Evolutionary conservation across 345 rosid genomes (phyloP).

Genomic region (Geranium brycei): DNA sequence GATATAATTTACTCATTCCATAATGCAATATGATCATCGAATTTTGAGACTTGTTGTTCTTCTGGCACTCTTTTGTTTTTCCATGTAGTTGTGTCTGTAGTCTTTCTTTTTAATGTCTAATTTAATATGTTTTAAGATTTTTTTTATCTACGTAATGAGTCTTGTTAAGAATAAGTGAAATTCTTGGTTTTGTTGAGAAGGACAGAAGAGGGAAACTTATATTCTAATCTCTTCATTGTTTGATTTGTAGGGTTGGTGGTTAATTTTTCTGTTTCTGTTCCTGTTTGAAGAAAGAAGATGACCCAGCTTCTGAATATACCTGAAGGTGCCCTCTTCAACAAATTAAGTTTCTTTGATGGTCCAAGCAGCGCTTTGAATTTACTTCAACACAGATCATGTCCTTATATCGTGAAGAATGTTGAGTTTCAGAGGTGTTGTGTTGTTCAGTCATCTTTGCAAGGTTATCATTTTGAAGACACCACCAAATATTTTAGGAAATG

Average conservation of each 20-base stretch:
- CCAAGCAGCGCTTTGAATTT: conserved; percentile 7
- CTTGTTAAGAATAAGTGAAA: too few species aligned
- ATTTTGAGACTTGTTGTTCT: too few species aligned
- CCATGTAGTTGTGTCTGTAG: too few species aligned
- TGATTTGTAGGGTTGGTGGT: neutral
- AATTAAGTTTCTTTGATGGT: conserved; percentile 4
- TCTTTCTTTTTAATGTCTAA: neutral
- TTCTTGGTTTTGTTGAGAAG: neutral
- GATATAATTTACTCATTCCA: too few species aligned
- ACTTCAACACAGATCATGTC: conserved; percentile 11
- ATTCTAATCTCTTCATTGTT: neutral
- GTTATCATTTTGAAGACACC: conserved; percentile 11
- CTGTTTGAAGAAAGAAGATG: conserved; percentile 15
- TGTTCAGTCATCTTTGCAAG: conserved; percentile 19
- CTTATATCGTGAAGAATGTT: conserved; percentile 3
- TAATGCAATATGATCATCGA: too few species aligned
- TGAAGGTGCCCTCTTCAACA: conserved; percentile 11
- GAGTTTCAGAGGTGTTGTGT: neutral
- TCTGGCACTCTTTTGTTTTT: too few species aligned
- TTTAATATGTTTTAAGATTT: too few species aligned
- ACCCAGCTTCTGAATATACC: conserved; percentile 13
- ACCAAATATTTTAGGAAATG: neutral
- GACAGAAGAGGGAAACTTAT: neutral
- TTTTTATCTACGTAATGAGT: too few species aligned
- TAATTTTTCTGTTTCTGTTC: neutral